phyloP scores from a whole-genome alignment of 768 basidiomycete species.

The Albatrellus ellisii region DNA sequence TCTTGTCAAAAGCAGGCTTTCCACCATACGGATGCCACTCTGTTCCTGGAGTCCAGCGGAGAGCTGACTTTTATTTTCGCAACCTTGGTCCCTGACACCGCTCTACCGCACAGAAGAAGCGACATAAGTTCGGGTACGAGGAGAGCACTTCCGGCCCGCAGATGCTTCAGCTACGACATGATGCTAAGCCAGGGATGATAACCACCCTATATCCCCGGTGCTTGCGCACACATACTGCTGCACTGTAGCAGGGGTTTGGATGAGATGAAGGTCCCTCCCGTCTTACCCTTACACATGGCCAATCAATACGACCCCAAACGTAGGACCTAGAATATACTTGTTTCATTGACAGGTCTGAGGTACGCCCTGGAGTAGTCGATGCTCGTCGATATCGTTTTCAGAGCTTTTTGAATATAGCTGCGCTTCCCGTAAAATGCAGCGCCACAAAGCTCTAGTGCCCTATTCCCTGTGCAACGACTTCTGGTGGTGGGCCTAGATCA shows the following conservation, averaged over 20 bases:
- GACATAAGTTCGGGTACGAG: slow-evolving; percentile 84
- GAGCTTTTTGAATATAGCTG: slow-evolving; percentile 84
- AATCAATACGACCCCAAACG: neutral
- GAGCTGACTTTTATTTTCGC: slow-evolving; percentile 80
- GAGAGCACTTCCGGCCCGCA: slow-evolving; percentile 91
- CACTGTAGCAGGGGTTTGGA: slow-evolving; percentile 87
- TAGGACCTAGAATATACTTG: slow-evolving; percentile 30
- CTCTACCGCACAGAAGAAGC: slow-evolving; percentile 73
- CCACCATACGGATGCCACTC: slow-evolving; percentile 92
- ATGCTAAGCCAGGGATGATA: no score
- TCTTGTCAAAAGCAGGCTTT: slow-evolving; percentile 81
- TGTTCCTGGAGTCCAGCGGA: slow-evolving; percentile 65
- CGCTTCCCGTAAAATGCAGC: slow-evolving; percentile 95
- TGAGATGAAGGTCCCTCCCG: slow-evolving; percentile 96
- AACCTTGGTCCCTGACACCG: slow-evolving; percentile 80
- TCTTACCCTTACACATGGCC: slow-evolving; percentile 19
- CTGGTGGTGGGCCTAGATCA: slow-evolving; percentile 87
- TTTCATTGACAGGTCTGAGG: slow-evolving; percentile 95
- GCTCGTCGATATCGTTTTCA: slow-evolving; percentile 95
- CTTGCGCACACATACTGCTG: slow-evolving; percentile 76
- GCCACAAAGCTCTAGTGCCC: slow-evolving; percentile 69
- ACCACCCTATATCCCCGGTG: slow-evolving; percentile 74
- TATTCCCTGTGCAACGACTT: slow-evolving; percentile 79
- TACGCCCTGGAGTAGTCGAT: slow-evolving; percentile 80
- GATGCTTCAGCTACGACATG: neutral